Evolutionary conservation across 495 filamentous ascomycete species (phyloP).

Genomic region (Aspergillus cristatus): DNA sequence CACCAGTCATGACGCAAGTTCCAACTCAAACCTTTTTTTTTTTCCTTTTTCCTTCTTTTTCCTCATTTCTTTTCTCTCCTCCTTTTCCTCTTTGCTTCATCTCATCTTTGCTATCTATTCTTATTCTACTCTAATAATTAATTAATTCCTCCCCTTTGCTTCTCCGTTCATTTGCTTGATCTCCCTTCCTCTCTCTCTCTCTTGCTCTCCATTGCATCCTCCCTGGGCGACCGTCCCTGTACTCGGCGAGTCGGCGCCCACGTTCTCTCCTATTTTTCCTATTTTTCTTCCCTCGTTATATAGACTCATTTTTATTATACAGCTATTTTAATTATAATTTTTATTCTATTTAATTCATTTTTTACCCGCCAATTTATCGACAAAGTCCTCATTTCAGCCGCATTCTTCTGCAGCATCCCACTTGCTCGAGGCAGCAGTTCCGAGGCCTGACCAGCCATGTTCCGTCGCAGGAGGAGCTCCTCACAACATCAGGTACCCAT

Average conservation of each 20-base stretch:
- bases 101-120: background rate
- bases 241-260: too few species aligned
- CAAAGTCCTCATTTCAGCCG: background rate
- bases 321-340: background rate
- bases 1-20: slow-evolving; percentile 29
- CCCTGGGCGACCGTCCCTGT: too few species aligned
- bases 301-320: background rate
- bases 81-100: background rate
- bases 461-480: slow-evolving; percentile 43
- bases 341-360: background rate
- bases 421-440: background rate
- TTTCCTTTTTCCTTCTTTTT: slow-evolving; percentile 1
- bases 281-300: background rate
- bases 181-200: background rate
- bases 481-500: slow-evolving; percentile 48
- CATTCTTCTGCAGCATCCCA: too few species aligned
- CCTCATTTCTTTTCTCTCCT: slow-evolving; percentile 2
- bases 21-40: background rate
- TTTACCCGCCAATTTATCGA: too few species aligned
- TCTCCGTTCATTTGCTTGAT: background rate
- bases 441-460: slow-evolving; percentile 33
- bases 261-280: background rate
- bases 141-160: background rate
- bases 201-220: background rate
- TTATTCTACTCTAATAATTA: background rate